Evolutionary conservation across 768 basidiomycete species (phyloP).

Genomic region (Suillus weaverae): DNA sequence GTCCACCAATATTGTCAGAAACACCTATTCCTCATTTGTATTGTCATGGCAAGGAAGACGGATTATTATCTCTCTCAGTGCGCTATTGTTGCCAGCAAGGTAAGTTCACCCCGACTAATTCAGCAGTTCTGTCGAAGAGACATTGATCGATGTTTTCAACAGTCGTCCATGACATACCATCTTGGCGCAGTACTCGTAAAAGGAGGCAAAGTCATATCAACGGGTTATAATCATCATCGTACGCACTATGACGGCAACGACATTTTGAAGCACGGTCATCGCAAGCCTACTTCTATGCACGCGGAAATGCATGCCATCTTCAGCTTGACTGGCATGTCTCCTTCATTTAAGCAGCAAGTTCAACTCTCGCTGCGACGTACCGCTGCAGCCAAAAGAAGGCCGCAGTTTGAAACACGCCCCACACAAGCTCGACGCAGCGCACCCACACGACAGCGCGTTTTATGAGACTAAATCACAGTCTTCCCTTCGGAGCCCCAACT

Average conservation of each 20-base stretch:
- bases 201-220: slow-evolving; percentile 54
- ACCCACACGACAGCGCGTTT: not conserved
- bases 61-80: slow-evolving; percentile 54
- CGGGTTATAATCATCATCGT: slow-evolving; percentile 54
- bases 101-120: slow-evolving; percentile 1
- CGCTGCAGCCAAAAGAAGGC: slow-evolving; percentile 17
- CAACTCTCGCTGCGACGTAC: slow-evolving; percentile 37
- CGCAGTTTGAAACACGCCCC: slow-evolving; percentile 14
- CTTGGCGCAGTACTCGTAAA: slow-evolving; percentile 48
- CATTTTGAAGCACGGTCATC: slow-evolving; percentile 36
- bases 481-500: not conserved
- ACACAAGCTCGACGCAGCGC: slow-evolving; percentile 1
- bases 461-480: not conserved
- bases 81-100: slow-evolving; percentile 47
- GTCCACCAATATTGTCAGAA: slow-evolving; percentile 1
- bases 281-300: slow-evolving; percentile 49
- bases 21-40: not conserved
- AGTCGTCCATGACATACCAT: slow-evolving; percentile 48
- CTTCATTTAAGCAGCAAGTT: slow-evolving; percentile 56
- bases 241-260: slow-evolving; percentile 53
- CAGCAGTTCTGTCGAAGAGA: not conserved
- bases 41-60: slow-evolving; percentile 38
- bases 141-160: not conserved
- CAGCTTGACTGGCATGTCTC: slow-evolving; percentile 49
- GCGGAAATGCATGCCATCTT: slow-evolving; percentile 63